Conservation (phyloP, 2,329 filamentous ascomycete species). For the Madurella mycetomatis region DNA sequence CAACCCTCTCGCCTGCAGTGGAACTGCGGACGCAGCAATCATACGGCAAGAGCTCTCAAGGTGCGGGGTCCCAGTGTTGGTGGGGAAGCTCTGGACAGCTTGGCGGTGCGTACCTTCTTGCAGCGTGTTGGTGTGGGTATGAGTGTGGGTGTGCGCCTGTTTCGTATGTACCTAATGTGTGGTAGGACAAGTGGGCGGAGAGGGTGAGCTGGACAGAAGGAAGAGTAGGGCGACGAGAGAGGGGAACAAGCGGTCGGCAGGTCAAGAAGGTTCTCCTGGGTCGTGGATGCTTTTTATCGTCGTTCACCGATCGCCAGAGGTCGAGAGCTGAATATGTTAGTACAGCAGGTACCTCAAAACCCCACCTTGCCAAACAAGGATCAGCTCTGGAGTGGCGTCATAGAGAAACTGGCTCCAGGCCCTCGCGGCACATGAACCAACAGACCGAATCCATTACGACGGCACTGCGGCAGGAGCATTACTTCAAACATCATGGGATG, state of each 20-base stretch:
- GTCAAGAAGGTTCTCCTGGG: constrained; percentile 14
- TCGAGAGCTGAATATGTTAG: constrained; percentile 22
- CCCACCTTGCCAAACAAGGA: constrained; percentile 15
- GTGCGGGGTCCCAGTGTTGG: constrained; percentile 13
- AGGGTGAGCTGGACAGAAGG: background rate
- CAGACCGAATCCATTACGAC: background rate
- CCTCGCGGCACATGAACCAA: background rate
- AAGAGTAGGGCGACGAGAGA: constrained; percentile 1
- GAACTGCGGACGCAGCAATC: constrained; percentile 19
- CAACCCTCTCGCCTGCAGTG: constrained; percentile 20
- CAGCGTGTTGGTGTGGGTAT: background rate
- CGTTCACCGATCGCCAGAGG: constrained; percentile 8
- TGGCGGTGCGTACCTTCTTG: constrained; percentile 7
- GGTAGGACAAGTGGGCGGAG: background rate
- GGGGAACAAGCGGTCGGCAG: constrained; percentile 11
- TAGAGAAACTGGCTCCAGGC: background rate
- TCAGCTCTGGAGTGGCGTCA: constrained; percentile 19
- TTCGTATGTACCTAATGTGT: too few species aligned
- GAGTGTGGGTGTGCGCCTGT: background rate
- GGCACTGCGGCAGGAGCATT: background rate
- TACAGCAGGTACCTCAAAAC: constrained; percentile 20
- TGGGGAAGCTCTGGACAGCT: constrained; percentile 12
- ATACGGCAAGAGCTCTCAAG: constrained; percentile 18
- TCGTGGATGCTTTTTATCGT: constrained; percentile 22
- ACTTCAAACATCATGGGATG: too few species aligned